phyloP scores from a whole-genome alignment of 371 early-diverging fungal genomes.

The Batkoa obscura region DNA sequence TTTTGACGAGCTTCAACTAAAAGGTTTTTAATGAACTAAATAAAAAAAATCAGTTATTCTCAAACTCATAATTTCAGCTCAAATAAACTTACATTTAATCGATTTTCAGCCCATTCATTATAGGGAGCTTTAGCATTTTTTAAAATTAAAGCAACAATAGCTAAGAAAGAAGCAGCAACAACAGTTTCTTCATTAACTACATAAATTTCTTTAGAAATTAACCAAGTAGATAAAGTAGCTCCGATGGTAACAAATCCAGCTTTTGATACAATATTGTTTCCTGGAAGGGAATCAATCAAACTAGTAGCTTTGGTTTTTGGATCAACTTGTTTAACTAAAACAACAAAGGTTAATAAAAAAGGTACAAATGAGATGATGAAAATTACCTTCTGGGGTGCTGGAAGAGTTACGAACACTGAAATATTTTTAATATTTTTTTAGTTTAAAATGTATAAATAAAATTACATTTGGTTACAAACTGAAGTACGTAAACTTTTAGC shows the following conservation, averaged over 20 bases:
- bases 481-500: background rate
- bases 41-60: background rate
- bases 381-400: background rate
- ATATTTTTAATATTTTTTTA: background rate
- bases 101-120: conserved; percentile 68
- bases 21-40: conserved; percentile 36
- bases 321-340: background rate
- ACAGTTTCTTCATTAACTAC: conserved; percentile 85
- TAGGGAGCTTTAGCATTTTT: conserved; percentile 67
- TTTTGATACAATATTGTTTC: conserved; percentile 72
- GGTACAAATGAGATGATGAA: background rate
- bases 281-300: conserved; percentile 81
- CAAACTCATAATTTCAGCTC: too few species aligned
- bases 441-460: background rate
- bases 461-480: background rate
- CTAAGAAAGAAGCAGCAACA: conserved; percentile 48
- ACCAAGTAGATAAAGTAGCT: conserved; percentile 66
- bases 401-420: background rate
- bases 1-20: conserved; percentile 70
- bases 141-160: conserved; percentile 54
- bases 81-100: conserved; percentile 5
- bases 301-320: conserved; percentile 40
- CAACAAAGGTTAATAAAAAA: background rate
- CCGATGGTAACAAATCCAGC: conserved; percentile 68
- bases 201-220: conserved; percentile 92